Base-by-base conservation (phyloP, 2,329 filamentous ascomycete species). In the Ilyonectria destructans region DNA sequence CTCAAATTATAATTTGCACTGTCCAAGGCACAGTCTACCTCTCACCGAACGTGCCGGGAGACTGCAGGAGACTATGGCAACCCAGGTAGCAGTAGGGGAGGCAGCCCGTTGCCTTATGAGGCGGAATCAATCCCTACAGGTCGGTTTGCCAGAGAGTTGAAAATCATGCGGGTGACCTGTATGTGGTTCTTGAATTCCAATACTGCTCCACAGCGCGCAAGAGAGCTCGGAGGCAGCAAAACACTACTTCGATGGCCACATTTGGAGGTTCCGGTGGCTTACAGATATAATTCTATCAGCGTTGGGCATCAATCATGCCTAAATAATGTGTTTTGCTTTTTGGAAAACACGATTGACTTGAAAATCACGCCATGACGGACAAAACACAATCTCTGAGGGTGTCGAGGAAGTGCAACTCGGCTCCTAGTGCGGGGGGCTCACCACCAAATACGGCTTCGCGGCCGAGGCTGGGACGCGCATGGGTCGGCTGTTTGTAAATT, bases 401-500 rank as follows among this genome's bases (percentile, higher is more conserved):
- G 51, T 54, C 31, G 51, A 35, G n/a, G 35, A 43, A 35, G 51
- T 54, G 51, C 51, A 54, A 12, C 15, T 15, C 10, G 51, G 51
- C 29, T 35, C 13, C 9, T 6, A 10, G n/a, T 21, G 51, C 35
- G 31, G 31, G 49, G 51, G 51, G 29, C 10, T 33, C 10, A 21
- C 9, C n/a, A n/a, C 15, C 31, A 9, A 35, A 54, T 33, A 43
- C 4, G 40, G 40, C 40, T 43, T 43, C n/a, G 15, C 40, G 40
- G 5, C 40, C 40, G 15, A 7, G 15, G 40, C 40, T n/a, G 40
- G n/a, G 40, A n/a, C 17, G 40, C 40, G 40, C 40, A n/a, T n/a
- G 40, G 40, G 31, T 35, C 51, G 51, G 51, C 51, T 37, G n/a
- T n/a, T 35, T 33, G n/a, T 33, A 54, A 54, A 35, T 37, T 35